Evolutionary conservation across 2,329 filamentous ascomycete genomes (phyloP).

Genomic region (Acrocalymma vagum): DNA sequence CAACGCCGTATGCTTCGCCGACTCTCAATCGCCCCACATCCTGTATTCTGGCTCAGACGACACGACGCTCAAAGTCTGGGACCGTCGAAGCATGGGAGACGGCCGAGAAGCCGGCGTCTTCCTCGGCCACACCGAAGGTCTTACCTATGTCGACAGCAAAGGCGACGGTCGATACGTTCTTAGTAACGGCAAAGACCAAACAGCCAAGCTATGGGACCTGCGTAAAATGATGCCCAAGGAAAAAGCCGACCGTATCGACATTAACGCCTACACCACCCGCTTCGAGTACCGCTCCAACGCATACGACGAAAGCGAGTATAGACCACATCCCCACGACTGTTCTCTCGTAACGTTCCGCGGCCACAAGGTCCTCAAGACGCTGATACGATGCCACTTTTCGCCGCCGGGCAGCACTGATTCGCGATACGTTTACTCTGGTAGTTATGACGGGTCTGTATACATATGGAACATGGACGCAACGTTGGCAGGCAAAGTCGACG

Average conservation of each 20-base stretch:
- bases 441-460: slow-evolving; percentile 87
- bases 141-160: slow-evolving; percentile 80
- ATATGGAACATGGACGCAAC: slow-evolving; percentile 96
- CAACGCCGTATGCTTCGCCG: slow-evolving; percentile 95
- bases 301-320: slow-evolving; percentile 72
- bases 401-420: slow-evolving; percentile 86
- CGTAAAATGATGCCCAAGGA: slow-evolving; percentile 84
- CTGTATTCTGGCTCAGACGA: slow-evolving; percentile 97
- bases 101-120: slow-evolving; percentile 71
- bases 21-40: slow-evolving; percentile 87
- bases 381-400: slow-evolving; percentile 95
- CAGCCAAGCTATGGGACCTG: slow-evolving; percentile 96
- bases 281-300: slow-evolving; percentile 79
- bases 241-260: slow-evolving; percentile 65
- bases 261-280: slow-evolving; percentile 64
- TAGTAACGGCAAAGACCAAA: slow-evolving; percentile 95
- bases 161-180: slow-evolving; percentile 89
- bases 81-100: slow-evolving; percentile 74
- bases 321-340: slow-evolving; percentile 83
- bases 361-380: slow-evolving; percentile 85
- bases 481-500: slow-evolving; percentile 78
- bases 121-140: slow-evolving; percentile 70
- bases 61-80: slow-evolving; percentile 94
- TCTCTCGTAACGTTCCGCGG: slow-evolving; percentile 93
- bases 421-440: slow-evolving; percentile 92